A percentile compares a stretch with the other conserved stretches of the same genome.
phyloP scores from a whole-genome alignment of 345 rosid genomes.

The Dovyalis caffra region DNA sequence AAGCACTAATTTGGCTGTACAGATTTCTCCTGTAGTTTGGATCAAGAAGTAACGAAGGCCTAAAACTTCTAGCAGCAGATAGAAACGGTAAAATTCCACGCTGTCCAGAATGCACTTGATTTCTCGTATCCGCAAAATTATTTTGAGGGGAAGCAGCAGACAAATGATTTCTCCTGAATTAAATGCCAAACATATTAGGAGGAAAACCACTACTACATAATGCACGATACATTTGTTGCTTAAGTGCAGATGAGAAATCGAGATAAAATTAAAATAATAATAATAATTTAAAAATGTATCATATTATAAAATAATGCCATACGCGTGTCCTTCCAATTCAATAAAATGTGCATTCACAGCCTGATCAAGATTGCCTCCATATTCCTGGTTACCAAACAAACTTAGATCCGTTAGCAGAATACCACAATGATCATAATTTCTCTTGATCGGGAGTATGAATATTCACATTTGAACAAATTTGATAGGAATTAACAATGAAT shows the following conservation, averaged over 20 bases:
- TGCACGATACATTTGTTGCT: too few species aligned
- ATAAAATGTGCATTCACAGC: constrained; percentile 73
- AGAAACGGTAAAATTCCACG: constrained; percentile 54
- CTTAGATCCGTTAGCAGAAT: not conserved
- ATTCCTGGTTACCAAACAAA: constrained; percentile 25
- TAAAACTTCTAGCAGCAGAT: constrained; percentile 65
- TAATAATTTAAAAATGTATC: too few species aligned
- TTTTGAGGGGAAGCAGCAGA: constrained; percentile 33
- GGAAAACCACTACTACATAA: too few species aligned
- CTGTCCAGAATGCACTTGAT: constrained; percentile 30
- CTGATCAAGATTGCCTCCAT: constrained; percentile 56
- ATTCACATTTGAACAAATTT: too few species aligned
- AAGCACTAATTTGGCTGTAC: constrained; percentile 48
- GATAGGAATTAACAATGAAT: too few species aligned
- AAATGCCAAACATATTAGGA: constrained; percentile 1
- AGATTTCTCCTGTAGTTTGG: constrained; percentile 67
- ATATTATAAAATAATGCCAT: constrained; percentile 21
- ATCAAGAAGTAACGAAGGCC: constrained; percentile 71
- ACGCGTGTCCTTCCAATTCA: constrained; percentile 54
- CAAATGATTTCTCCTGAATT: constrained; percentile 44
- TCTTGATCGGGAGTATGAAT: too few species aligned
- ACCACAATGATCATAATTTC: not conserved
- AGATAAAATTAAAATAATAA: not conserved
- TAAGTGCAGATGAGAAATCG: too few species aligned
- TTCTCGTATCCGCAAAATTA: constrained; percentile 29